A percentile compares a stretch with the other conserved stretches of the same genome.
These are phyloP conservation scores for Heliamphora pulchella DNA, from an alignment of 179 eudicot genomes.

Conservation along the genomic window DNA sequence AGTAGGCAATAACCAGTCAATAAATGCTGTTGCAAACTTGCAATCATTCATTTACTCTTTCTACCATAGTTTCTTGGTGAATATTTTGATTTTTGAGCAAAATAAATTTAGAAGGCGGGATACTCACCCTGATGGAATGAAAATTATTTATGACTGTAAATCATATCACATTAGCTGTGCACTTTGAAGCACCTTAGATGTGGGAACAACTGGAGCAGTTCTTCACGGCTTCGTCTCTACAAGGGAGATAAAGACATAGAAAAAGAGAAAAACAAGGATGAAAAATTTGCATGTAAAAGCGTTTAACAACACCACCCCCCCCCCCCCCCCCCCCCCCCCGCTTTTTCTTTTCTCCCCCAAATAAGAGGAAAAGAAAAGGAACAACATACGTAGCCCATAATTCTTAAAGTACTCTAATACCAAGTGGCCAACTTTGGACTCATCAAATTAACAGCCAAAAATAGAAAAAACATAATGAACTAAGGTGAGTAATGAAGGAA, in stretches of 20 bases:
- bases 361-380: neutral
- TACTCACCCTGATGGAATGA: neutral
- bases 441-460: neutral
- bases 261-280: neutral
- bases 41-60: too few relatives aligned
- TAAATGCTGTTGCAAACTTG: too few relatives aligned
- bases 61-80: neutral
- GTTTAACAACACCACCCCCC: too few relatives aligned
- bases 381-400: neutral
- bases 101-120: neutral
- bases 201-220: slow-evolving; percentile 73
- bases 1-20: too few relatives aligned
- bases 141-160: neutral
- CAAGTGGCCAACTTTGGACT: too few relatives aligned
- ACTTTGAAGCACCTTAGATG: slow-evolving; percentile 71
- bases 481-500: too few relatives aligned
- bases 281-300: too few relatives aligned
- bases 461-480: too few relatives aligned
- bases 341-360: too few relatives aligned
- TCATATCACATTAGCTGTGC: slow-evolving; percentile 47
- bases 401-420: too few relatives aligned
- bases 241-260: slow-evolving; percentile 1
- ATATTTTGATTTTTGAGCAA: neutral
- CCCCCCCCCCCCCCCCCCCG: too few relatives aligned
- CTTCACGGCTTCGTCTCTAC: slow-evolving; percentile 68